Conservation (phyloP, 2,329 filamentous ascomycete genomes). For the Pseudocercospora eumusae region DNA sequence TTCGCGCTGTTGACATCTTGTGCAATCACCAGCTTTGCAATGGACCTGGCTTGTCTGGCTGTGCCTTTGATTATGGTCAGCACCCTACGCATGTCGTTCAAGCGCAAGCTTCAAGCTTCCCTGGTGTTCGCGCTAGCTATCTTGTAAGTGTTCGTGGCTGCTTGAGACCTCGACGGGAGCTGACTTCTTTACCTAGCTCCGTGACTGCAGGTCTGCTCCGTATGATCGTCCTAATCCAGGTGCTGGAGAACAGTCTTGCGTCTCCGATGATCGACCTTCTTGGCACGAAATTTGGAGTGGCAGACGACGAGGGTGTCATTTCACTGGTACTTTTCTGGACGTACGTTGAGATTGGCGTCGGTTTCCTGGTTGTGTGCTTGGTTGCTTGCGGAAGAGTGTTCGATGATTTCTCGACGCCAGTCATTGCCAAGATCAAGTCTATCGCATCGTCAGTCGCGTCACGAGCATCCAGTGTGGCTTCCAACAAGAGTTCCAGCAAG, state of each 20-base stretch:
- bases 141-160: conserved; percentile 15
- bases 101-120: conserved; percentile 19
- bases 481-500: conserved; percentile 15
- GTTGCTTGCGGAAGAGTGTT: conserved; percentile 19
- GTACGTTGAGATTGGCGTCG: conserved; percentile 22
- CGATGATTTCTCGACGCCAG: conserved; percentile 18
- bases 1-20: conserved; percentile 20
- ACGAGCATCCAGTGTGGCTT: conserved; percentile 14
- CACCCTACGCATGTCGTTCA: conserved; percentile 16
- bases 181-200: conserved; percentile 10
- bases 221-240: conserved; percentile 19
- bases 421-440: conserved; percentile 16
- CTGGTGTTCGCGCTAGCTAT: conserved; percentile 20
- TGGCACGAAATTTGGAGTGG: conserved; percentile 12
- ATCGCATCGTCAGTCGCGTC: conserved; percentile 5
- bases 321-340: conserved; percentile 21
- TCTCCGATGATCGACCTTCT: conserved; percentile 14
- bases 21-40: conserved; percentile 15
- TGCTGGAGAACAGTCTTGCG: conserved; percentile 14
- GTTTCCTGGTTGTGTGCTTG: conserved; percentile 22
- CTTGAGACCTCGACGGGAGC: no score
- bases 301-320: conserved; percentile 18
- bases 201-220: conserved; percentile 21
- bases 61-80: conserved; percentile 24
- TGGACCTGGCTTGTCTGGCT: conserved; percentile 19